phyloP scores from a whole-genome alignment of 768 basidiomycete species.

The Leccinum barrowsii region DNA sequence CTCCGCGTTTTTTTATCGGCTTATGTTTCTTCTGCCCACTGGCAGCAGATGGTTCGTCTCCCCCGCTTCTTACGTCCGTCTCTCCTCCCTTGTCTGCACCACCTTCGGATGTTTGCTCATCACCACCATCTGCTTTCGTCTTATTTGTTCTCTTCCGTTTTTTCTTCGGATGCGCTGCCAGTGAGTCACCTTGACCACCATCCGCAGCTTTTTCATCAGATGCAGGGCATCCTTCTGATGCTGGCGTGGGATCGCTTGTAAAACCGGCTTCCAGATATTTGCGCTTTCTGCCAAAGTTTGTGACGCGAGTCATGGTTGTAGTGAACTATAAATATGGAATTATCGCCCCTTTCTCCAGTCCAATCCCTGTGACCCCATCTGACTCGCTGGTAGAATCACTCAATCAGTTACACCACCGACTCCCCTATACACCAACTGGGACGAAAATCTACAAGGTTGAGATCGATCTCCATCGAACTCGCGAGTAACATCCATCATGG shows the following conservation, averaged over 20 bases:
- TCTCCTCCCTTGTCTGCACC: slow-evolving; percentile 2
- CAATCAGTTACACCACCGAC: too few species aligned
- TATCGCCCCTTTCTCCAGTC: slow-evolving; percentile 2
- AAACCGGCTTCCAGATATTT: slow-evolving; percentile 68
- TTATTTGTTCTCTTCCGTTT: slow-evolving; percentile 55
- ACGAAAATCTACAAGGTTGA: not conserved
- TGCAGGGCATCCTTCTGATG: not conserved
- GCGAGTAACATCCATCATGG: slow-evolving; percentile 7
- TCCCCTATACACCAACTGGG: too few species aligned
- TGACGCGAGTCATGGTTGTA: slow-evolving; percentile 63
- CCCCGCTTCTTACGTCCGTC: slow-evolving; percentile 16
- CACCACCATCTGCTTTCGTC: slow-evolving; percentile 26
- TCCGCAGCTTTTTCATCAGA: not conserved
- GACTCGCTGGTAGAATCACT: too few species aligned
- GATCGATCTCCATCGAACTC: too few species aligned
- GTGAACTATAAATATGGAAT: not conserved
- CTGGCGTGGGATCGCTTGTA: slow-evolving; percentile 7
- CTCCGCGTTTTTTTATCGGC: slow-evolving; percentile 29
- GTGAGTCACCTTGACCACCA: slow-evolving; percentile 8
- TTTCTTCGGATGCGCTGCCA: slow-evolving; percentile 42
- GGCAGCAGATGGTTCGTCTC: slow-evolving; percentile 6
- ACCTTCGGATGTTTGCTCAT: slow-evolving; percentile 1
- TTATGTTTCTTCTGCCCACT: slow-evolving; percentile 25
- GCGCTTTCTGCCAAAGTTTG: slow-evolving; percentile 71
- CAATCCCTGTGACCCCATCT: too few species aligned